Evolutionary conservation across 2,329 filamentous ascomycete genomes (phyloP).

Genomic region (Chrysoporthe cubensis): DNA sequence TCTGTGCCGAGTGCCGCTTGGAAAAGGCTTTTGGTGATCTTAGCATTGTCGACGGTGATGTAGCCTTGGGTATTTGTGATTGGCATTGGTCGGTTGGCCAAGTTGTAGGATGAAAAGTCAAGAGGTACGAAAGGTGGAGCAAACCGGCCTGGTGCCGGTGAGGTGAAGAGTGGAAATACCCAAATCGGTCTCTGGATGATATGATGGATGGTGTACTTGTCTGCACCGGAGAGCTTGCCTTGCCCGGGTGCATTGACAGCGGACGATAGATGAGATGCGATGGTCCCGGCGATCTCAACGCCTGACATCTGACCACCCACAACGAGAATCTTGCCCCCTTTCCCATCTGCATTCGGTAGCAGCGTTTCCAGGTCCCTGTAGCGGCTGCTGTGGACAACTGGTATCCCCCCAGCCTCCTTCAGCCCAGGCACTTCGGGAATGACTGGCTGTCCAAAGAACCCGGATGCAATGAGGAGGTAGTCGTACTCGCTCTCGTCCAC

Average conservation of each 20-base stretch:
- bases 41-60: slow-evolving; percentile 62
- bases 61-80: slow-evolving; percentile 68
- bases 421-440: slow-evolving; percentile 49
- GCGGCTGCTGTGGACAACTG: slow-evolving; percentile 69
- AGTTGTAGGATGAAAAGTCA: slow-evolving; percentile 74
- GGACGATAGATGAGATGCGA: slow-evolving; percentile 73
- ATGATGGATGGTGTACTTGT: slow-evolving; percentile 67
- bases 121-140: slow-evolving; percentile 70
- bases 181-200: slow-evolving; percentile 72
- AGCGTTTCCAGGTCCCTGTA: slow-evolving; percentile 61
- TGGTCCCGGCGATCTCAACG: slow-evolving; percentile 73
- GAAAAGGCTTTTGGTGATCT: slow-evolving; percentile 56
- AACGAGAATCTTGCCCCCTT: slow-evolving; percentile 67
- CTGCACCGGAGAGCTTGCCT: slow-evolving; percentile 45
- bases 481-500: slow-evolving; percentile 64
- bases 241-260: slow-evolving; percentile 56
- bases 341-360: slow-evolving; percentile 42
- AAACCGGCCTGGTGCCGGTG: slow-evolving; percentile 56
- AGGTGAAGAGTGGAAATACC: slow-evolving; percentile 66
- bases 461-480: slow-evolving; percentile 72
- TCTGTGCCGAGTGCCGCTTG: slow-evolving; percentile 54
- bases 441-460: slow-evolving; percentile 71
- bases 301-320: slow-evolving; percentile 85
- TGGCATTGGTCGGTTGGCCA: slow-evolving; percentile 62
- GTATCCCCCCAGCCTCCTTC: slow-evolving; percentile 43